Evolutionary conservation across 2,329 filamentous ascomycete species (phyloP).

Genomic region (Cytospora schulzeri): DNA sequence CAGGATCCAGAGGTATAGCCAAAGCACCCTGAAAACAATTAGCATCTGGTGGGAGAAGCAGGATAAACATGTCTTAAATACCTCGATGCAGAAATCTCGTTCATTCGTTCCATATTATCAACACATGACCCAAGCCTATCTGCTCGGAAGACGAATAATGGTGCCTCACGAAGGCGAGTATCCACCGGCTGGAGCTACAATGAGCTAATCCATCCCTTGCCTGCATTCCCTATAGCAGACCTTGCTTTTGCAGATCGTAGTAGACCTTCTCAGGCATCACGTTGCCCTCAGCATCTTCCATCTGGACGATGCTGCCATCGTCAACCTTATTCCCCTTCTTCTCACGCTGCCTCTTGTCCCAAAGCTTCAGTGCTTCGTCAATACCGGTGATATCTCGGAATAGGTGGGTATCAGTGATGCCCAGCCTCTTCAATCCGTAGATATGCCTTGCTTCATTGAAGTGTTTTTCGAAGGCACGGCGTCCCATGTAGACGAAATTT

Average conservation of each 20-base stretch:
- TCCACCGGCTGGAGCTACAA: background rate
- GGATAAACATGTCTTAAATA: background rate
- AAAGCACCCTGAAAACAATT: background rate
- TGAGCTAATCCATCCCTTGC: background rate
- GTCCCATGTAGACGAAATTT: constrained; percentile 98
- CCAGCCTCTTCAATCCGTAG: constrained; percentile 89
- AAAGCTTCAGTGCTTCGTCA: constrained; percentile 82
- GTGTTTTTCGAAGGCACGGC: constrained; percentile 95
- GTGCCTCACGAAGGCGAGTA: background rate
- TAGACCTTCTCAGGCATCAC: constrained; percentile 99
- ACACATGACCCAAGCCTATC: background rate
- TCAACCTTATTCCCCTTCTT: constrained; percentile 75
- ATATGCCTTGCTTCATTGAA: constrained; percentile 94
- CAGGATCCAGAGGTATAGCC: background rate
- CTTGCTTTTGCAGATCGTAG: constrained; percentile 90
- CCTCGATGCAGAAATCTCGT: background rate
- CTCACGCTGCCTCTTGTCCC: constrained; percentile 90
- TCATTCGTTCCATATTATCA: background rate
- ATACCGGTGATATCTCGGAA: constrained; percentile 95
- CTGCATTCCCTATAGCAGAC: constrained; percentile 63
- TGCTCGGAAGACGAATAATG: background rate
- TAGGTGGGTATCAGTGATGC: constrained; percentile 86
- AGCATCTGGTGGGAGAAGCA: background rate
- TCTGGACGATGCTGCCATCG: constrained; percentile 87
- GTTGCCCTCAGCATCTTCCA: constrained; percentile 97